Base-by-base conservation (phyloP, 140 eudicot species). In the Oenanthe javanica region DNA sequence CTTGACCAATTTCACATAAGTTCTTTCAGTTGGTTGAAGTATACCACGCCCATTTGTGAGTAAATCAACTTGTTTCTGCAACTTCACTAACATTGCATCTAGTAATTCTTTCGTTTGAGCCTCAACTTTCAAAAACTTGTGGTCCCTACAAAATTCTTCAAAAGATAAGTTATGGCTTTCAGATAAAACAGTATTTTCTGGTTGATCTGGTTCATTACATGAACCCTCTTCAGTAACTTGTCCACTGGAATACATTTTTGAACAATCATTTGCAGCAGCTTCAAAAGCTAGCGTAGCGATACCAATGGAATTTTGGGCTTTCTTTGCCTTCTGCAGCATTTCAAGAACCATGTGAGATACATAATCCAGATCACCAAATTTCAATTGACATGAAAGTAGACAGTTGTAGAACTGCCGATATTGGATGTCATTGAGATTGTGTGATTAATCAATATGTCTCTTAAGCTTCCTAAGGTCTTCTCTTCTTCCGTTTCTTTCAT, bases 361-460 rank as follows among this genome's bases (percentile, higher is more conserved):
- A 81, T 91, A 87, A 42, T 93, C 97, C 52, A 93, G 78, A 80
- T 93, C 97, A 50, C 93, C 86, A 79, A 93, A 87, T 78, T 91
- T 93, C 79, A 93, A 79, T 82, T 91, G 96, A 77, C 98, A 89
- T n/a, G 89, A 88, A 84, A 93, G 96, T 84, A 93, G 78, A 84
- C 97, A 93, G 77, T 86, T 90, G 84, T 90, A 84, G 71, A 87
- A 91, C 84, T 93, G 96, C 71, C 91, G 84, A 73, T 87, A 89
- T 52, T 93, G 97, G 45, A 46, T n/a, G 52, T 88, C 93, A 16
- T 82, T 88, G 55, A 92, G 82, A 79, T 87, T 82, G 66, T 76
- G 89, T 23, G 90, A 93, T 74, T 94, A 96, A 42, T 91, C 96
- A n/a, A 91, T 52, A 69, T 86, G 82, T 80, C 97, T 89, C 78